Evolutionary conservation across 441 rosid species (phyloP).

Genomic region (Gossypium schwendimanii): DNA sequence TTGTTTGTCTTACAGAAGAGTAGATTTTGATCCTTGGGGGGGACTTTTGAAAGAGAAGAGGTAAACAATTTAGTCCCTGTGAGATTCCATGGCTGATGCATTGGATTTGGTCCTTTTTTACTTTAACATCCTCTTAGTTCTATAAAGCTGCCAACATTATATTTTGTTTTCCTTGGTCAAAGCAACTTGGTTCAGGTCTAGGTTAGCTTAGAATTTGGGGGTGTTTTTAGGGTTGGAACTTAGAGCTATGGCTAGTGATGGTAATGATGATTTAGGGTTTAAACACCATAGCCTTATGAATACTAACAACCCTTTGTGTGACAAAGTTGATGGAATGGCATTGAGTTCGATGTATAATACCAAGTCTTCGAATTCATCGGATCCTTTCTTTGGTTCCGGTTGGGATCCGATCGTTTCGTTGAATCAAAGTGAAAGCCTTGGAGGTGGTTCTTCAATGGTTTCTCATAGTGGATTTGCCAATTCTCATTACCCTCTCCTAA

Average conservation of each 20-base stretch:
- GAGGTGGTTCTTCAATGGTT: slow-evolving; percentile 38
- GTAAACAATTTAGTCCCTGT: background rate
- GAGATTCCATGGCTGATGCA: background rate
- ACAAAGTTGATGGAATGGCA: slow-evolving; percentile 31
- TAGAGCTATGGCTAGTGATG: slow-evolving; percentile 47
- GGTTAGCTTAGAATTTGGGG: slow-evolving; percentile 23
- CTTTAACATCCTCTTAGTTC: slow-evolving; percentile 40
- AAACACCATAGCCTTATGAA: slow-evolving; percentile 34
- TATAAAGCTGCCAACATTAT: slow-evolving; percentile 52
- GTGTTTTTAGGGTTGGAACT: slow-evolving; percentile 24
- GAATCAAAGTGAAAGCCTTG: slow-evolving; percentile 36
- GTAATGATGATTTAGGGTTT: slow-evolving; percentile 40
- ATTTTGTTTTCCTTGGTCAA: slow-evolving; percentile 52
- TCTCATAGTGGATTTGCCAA: slow-evolving; percentile 44
- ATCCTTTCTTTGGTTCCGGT: slow-evolving; percentile 63
- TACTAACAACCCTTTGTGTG: slow-evolving; percentile 26
- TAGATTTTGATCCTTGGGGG: too few relatives aligned
- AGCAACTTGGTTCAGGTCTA: slow-evolving; percentile 28
- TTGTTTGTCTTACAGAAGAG: too few relatives aligned
- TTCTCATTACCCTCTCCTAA: slow-evolving; percentile 43
- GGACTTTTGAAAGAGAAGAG: too few relatives aligned
- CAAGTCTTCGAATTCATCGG: slow-evolving; percentile 31
- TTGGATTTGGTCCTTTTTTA: slow-evolving; percentile 20
- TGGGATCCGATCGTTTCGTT: slow-evolving; percentile 71
- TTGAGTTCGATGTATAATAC: slow-evolving; percentile 28